Conservation (phyloP, 2,329 filamentous ascomycete species). For the Waltergamsia citrina region DNA sequence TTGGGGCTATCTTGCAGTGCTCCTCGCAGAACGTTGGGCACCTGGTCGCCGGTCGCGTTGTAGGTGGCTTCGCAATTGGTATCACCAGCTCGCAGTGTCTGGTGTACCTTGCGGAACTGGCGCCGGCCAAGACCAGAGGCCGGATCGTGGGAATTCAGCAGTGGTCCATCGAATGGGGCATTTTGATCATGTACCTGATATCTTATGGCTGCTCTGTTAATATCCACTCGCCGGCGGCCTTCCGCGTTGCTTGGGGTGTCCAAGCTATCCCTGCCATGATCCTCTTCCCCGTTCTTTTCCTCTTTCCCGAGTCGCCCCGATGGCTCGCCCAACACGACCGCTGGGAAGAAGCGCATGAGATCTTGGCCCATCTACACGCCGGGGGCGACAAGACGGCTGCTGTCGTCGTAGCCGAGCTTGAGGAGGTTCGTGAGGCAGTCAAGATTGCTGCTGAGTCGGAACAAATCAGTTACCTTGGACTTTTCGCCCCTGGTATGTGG, state of each 20-base stretch:
- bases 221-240: constrained; percentile 44
- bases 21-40: constrained; percentile 47
- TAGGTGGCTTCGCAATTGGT: constrained; percentile 57
- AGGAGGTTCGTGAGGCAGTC: constrained; percentile 37
- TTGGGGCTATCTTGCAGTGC: constrained; percentile 51
- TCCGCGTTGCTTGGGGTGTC: constrained; percentile 55
- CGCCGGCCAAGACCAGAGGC: constrained; percentile 46
- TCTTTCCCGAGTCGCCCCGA: constrained; percentile 52
- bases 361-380: constrained; percentile 48
- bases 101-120: constrained; percentile 59
- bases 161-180: constrained; percentile 61
- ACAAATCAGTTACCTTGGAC: constrained; percentile 26
- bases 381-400: constrained; percentile 43
- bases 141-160: constrained; percentile 64
- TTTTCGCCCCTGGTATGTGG: constrained; percentile 39
- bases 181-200: constrained; percentile 62
- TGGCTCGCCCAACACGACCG: constrained; percentile 55
- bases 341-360: constrained; percentile 42
- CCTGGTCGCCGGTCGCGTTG: constrained; percentile 43
- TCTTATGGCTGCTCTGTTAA: constrained; percentile 49
- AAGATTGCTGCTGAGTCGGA: constrained; percentile 24
- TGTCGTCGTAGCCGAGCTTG: constrained; percentile 45
- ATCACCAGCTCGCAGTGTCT: constrained; percentile 59
- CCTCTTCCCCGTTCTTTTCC: constrained; percentile 46
- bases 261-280: constrained; percentile 53